These are phyloP conservation scores for Termitomyces sp. DNA, from an alignment of 768 basidiomycete genomes.

Conservation along the genomic window DNA sequence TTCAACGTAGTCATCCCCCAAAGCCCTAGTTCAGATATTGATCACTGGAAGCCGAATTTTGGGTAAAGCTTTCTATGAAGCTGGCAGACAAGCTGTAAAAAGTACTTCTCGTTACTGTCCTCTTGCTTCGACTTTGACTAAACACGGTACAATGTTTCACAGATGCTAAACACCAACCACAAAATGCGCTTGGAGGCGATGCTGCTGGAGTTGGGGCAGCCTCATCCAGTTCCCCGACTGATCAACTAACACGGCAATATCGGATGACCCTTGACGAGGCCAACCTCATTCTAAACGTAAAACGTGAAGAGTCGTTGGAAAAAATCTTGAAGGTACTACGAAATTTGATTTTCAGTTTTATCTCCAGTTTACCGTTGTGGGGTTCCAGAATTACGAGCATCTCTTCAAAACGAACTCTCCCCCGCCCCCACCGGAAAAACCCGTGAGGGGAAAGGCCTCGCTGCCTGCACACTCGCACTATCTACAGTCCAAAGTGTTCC, in stretches of 20 bases:
- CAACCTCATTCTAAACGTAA: conserved; percentile 84
- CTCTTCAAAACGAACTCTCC: conserved; percentile 88
- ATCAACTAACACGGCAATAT: conserved; percentile 78
- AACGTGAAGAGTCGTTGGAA: conserved; percentile 66
- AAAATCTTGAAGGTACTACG: conserved; percentile 62
- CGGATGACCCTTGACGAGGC: conserved; percentile 97
- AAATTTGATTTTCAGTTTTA: background rate
- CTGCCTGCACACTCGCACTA: conserved; percentile 74
- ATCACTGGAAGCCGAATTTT: conserved; percentile 74
- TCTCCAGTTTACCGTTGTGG: conserved; percentile 1
- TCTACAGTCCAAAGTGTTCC: conserved; percentile 93
- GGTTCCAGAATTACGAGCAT: conserved; percentile 81
- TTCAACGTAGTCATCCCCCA: conserved; percentile 66
- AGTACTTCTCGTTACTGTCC: conserved; percentile 47
- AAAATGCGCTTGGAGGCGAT: conserved; percentile 60
- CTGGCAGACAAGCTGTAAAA: conserved; percentile 86
- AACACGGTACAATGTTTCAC: background rate
- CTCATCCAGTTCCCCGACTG: conserved; percentile 67
- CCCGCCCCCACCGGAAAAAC: conserved; percentile 47
- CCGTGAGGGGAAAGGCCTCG: conserved; percentile 36
- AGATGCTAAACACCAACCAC: conserved; percentile 85
- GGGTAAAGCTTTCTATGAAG: conserved; percentile 88
- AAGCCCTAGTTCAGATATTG: conserved; percentile 72
- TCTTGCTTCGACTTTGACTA: background rate
- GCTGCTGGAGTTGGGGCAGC: conserved; percentile 71